A percentile compares a stretch with the other conserved stretches of the same genome.
phyloP scores from a whole-genome alignment of 345 rosid species.

The Arabidopsis arenosa region DNA sequence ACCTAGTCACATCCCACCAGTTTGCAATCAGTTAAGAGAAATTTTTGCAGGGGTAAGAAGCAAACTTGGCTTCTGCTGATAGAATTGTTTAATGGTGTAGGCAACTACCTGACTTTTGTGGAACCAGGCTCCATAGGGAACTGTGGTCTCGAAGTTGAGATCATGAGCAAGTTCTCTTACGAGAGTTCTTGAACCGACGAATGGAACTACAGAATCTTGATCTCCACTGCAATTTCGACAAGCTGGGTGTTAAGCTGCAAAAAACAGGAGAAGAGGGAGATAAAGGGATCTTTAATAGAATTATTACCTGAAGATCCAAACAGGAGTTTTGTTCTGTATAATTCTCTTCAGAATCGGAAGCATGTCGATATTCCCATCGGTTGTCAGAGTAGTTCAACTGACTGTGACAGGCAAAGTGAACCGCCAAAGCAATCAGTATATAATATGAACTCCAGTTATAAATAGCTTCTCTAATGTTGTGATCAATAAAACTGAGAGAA shows the following conservation, averaged over 20 bases:
- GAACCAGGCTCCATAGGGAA: conserved; percentile 87
- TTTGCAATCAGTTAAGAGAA: neutral
- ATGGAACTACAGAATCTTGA: conserved; percentile 85
- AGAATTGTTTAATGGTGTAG: neutral
- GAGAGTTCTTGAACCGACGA: conserved; percentile 82
- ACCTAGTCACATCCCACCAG: conserved; percentile 48
- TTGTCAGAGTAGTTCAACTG: conserved; percentile 58
- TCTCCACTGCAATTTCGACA: conserved; percentile 61
- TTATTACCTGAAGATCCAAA: conserved; percentile 82
- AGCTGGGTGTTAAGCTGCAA: neutral
- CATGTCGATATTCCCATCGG: conserved; percentile 71
- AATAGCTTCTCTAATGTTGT: neutral
- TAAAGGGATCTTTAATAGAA: neutral
- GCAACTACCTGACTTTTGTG: conserved; percentile 77
- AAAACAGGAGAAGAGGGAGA: neutral
- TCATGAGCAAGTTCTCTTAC: conserved; percentile 77
- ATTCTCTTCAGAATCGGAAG: conserved; percentile 79
- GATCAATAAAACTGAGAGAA: neutral
- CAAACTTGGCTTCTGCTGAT: neutral
- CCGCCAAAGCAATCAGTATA: neutral
- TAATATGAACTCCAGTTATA: neutral
- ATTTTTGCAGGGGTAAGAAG: neutral
- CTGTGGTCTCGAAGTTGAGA: conserved; percentile 62
- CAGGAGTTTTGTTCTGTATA: conserved; percentile 61
- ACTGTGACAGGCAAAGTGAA: conserved; percentile 48